These are phyloP conservation scores for Graphilbum fragrans DNA, from an alignment of 2,329 filamentous ascomycete genomes.

Conservation along the genomic window DNA sequence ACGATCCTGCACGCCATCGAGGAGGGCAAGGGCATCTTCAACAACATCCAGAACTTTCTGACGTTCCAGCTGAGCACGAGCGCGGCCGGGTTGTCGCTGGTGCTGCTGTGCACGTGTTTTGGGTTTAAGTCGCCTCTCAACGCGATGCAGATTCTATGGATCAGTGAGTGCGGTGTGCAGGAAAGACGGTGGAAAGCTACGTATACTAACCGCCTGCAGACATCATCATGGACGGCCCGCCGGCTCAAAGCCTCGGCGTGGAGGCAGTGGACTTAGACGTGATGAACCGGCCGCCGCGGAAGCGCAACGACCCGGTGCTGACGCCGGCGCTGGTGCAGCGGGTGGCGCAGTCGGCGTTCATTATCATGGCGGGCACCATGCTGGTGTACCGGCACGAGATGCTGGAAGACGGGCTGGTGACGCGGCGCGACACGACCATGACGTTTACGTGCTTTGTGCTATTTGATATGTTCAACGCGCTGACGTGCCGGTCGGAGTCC, in stretches of 20 bases:
- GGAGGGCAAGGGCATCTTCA: conserved; percentile 98
- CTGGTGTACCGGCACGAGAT: conserved; percentile 88
- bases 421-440: conserved; percentile 93
- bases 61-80: conserved; percentile 98
- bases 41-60: conserved; percentile 98
- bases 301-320: conserved; percentile 81
- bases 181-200: too few relatives aligned
- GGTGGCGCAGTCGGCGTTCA: conserved; percentile 72
- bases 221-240: conserved; percentile 98
- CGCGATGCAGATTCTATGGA: conserved; percentile 99
- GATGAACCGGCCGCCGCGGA: conserved; percentile 81
- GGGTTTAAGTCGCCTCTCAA: conserved; percentile 94
- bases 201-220: conserved; percentile 44
- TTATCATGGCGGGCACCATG: conserved; percentile 91
- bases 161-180: too few relatives aligned
- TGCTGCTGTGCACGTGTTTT: conserved; percentile 82
- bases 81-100: conserved; percentile 81
- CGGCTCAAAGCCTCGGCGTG: conserved; percentile 91
- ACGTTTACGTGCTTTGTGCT: conserved; percentile 98
- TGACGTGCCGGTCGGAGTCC: conserved; percentile 81
- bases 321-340: conserved; percentile 71
- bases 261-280: conserved; percentile 90
- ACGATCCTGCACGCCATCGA: conserved; percentile 93
- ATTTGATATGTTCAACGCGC: conserved; percentile 99
- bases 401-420: conserved; percentile 69